Conservation (phyloP, 2,329 filamentous ascomycete genomes). For the Eurotiales sp. region DNA sequence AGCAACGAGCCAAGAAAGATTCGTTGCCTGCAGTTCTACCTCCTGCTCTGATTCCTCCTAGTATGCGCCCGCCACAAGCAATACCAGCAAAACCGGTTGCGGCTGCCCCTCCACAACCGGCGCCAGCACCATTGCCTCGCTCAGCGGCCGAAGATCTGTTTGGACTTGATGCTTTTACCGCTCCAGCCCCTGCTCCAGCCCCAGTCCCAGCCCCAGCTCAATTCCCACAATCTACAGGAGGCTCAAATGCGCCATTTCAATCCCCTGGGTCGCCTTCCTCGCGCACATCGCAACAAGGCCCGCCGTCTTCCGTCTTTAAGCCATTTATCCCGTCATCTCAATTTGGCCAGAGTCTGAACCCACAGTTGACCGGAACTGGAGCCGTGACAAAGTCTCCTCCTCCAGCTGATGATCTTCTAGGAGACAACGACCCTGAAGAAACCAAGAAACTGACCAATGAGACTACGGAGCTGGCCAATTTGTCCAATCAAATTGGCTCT, state of each 20-base stretch:
- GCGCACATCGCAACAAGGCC: conserved; percentile 31
- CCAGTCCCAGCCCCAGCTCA: conserved; percentile 61
- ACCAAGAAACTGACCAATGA: conserved; percentile 85
- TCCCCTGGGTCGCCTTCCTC: conserved; percentile 47
- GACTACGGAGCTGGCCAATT: conserved; percentile 86
- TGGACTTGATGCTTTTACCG: conserved; percentile 73
- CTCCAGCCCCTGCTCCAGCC: conserved; percentile 47
- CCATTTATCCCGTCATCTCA: conserved; percentile 89
- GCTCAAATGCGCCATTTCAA: conserved; percentile 57
- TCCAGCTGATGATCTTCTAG: conserved; percentile 78
- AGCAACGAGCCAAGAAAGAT: conserved; percentile 73
- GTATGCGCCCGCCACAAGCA: conserved; percentile 61
- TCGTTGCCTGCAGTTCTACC: conserved; percentile 74
- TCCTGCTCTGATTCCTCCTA: conserved; percentile 77
- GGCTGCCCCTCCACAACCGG: conserved; percentile 39
- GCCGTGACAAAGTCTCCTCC: conserved; percentile 39
- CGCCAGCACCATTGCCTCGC: conserved; percentile 50
- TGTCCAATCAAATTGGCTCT: conserved; percentile 91
- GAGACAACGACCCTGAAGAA: conserved; percentile 81
- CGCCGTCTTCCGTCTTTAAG: conserved; percentile 61
- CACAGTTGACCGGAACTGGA: conserved; percentile 69
- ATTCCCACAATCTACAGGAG: conserved; percentile 66
- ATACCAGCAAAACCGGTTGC: conserved; percentile 40
- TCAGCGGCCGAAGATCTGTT: conserved; percentile 93
- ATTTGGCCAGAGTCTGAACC: conserved; percentile 78